These are phyloP conservation scores for Camellia sinensis DNA, from an alignment of 148 eudicot species.

Conservation along the genomic window DNA sequence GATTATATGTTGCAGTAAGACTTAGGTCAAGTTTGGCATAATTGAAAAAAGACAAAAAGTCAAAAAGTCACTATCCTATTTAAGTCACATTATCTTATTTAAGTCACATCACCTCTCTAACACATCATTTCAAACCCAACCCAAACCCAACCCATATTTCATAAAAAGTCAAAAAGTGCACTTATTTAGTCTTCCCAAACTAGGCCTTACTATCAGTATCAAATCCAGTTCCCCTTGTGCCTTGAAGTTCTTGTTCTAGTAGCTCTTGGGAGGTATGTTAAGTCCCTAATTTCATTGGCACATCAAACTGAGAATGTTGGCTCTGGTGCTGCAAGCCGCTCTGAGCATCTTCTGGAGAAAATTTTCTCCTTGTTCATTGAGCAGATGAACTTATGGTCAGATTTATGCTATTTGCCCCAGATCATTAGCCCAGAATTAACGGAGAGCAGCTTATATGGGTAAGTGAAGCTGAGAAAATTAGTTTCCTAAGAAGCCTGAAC, in stretches of 20 bases:
- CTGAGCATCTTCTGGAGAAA: conserved; percentile 77
- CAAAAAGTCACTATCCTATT: too few species aligned
- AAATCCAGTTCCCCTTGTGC: conserved; percentile 87
- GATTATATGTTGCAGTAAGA: not conserved
- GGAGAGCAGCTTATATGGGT: conserved; percentile 80
- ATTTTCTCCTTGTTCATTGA: conserved; percentile 86
- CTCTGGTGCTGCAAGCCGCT: conserved; percentile 33
- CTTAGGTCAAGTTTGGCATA: too few species aligned
- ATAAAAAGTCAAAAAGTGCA: too few species aligned
- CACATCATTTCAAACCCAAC: too few species aligned
- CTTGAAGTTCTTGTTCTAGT: conserved; percentile 96
- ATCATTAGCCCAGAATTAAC: conserved; percentile 68
- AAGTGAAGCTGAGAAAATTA: conserved; percentile 22
- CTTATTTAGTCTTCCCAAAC: too few species aligned
- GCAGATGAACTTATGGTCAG: conserved; percentile 88
- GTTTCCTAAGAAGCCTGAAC: not conserved
- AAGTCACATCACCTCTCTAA: too few species aligned
- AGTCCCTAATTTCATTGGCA: conserved; percentile 62
- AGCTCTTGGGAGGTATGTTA: conserved; percentile 84
- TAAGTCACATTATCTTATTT: too few species aligned
- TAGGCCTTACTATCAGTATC: not conserved
- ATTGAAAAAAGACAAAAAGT: too few species aligned
- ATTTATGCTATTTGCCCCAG: conserved; percentile 76
- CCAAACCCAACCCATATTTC: too few species aligned
- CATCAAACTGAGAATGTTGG: conserved; percentile 30